Evolutionary conservation across 495 filamentous ascomycete genomes (phyloP), one percentile per base, ranked within the genome.

Genomic region (Pyrenula aspistea): DNA sequence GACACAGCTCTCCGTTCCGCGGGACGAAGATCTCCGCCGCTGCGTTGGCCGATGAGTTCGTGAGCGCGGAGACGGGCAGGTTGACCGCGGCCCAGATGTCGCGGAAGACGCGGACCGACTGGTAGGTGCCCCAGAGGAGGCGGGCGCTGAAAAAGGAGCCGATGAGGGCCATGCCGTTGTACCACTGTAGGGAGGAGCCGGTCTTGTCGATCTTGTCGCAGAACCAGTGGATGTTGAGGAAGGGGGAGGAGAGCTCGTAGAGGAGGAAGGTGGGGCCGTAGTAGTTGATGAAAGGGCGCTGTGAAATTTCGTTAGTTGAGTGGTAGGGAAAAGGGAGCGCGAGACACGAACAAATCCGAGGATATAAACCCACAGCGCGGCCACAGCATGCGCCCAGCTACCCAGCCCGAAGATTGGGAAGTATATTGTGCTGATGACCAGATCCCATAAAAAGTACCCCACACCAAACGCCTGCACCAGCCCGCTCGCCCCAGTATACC

Each of bases 201-300:
- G 94, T 99, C 79, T 95, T 85, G 68, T 87, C 83, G 63, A 96
- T 77, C 73, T 99, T 99, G 75, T 99, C 93, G 66, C 87, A 91
- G 80, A 99, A 97, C 93, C 93, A 99, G 78, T 99, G 93, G 71
- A 97, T 87, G 68, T 95, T 94, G 64, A 94, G 83, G 74, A 95
- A 92, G 12, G 90, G 90, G 62, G 83, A 86, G 55, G 89, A 96
- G 56, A 99, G 87, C 75, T 99, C 93, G 78, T 95, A 99, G 63
- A 99, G 89, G 65, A 99, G 89, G 74, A 99, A 97, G 54, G 83
- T 81, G 19, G 84, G 79, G 55, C 83, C 88, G 71, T 96, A 97
- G 76, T 83, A 96, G 73, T 96, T 96, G 60, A 96, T 74, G 66
- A 95, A 95, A 0, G 93, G 93, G 59, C 89, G 77, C 91, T 96